Percentiles rank a stretch among this genome's conserved stretches.
phyloP scores from a whole-genome alignment of 225 moss, liverwort and hornwort genomes.

The Pseudoscleropodium purum region DNA sequence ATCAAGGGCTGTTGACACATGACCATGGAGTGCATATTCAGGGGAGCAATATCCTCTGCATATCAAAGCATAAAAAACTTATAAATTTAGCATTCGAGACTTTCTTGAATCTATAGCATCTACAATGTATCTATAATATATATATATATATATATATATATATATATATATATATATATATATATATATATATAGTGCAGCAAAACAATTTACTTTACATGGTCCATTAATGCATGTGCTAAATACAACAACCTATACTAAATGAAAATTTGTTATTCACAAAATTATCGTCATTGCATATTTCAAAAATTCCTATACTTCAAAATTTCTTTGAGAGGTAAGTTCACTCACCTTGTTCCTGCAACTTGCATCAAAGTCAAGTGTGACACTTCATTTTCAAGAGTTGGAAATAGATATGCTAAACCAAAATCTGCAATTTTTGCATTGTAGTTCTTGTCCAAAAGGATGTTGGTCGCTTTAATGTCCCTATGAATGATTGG shows the following conservation, averaged over 20 bases:
- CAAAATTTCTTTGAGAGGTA: not conserved
- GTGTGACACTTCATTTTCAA: accelerated
- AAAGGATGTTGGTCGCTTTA: not conserved
- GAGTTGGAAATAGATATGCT: not conserved
- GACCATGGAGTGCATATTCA: not conserved
- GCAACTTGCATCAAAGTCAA: not conserved
- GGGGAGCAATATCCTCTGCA: not conserved
- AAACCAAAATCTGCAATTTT: not conserved
- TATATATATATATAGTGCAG: too few species aligned
- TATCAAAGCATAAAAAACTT: not conserved
- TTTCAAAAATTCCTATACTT: not conserved
- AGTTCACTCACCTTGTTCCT: not conserved
- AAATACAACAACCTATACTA: too few species aligned
- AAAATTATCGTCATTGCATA: not conserved
- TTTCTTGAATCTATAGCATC: not conserved
- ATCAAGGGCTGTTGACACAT: not conserved
- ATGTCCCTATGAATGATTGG: not conserved
- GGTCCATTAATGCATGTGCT: too few species aligned
- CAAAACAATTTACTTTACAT: too few species aligned
- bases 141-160: too few species aligned
- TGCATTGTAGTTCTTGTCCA: not conserved
- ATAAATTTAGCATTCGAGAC: not conserved
- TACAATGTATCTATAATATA: not conserved
- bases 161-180: too few species aligned
- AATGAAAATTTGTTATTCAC: not conserved